phyloP scores from a whole-genome alignment of 306 rosid genomes.

The Vigna reflexopilosa region DNA sequence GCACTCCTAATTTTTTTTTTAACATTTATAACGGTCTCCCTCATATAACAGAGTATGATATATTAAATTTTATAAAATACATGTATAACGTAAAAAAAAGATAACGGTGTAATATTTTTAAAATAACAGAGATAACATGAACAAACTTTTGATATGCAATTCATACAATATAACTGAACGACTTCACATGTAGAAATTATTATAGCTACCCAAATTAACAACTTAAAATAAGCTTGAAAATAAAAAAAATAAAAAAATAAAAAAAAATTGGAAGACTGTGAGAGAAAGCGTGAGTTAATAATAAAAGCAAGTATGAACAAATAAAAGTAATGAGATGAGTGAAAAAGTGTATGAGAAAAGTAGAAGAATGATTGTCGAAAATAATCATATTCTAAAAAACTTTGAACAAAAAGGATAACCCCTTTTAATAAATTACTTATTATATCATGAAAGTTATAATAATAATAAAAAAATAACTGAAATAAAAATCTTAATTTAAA shows the following conservation, averaged over 20 bases:
- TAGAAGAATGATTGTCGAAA: constrained; percentile 55
- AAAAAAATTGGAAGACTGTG: constrained; percentile 25
- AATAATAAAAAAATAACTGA: neutral
- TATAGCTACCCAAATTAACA: too few relatives aligned
- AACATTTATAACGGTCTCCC: too few relatives aligned
- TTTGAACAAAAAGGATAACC: constrained; percentile 51
- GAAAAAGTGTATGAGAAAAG: constrained; percentile 39
- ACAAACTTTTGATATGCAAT: too few relatives aligned
- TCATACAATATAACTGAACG: too few relatives aligned
- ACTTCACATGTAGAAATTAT: too few relatives aligned
- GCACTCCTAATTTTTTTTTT: too few relatives aligned
- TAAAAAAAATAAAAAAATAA: neutral
- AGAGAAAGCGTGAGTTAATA: constrained; percentile 48
- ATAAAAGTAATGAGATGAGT: constrained; percentile 34
- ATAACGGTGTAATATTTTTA: too few relatives aligned
- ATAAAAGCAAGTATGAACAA: constrained; percentile 39
- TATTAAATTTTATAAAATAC: too few relatives aligned
- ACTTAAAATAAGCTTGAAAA: constrained; percentile 33
- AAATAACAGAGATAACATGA: too few relatives aligned
- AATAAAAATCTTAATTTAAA: neutral
- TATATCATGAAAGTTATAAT: neutral
- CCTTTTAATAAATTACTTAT: constrained; percentile 41
- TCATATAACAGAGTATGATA: too few relatives aligned
- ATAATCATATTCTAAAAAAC: constrained; percentile 47
- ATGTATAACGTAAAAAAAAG: too few relatives aligned